phyloP scores from a whole-genome alignment of 768 basidiomycete genomes.

The Bullera alba region DNA sequence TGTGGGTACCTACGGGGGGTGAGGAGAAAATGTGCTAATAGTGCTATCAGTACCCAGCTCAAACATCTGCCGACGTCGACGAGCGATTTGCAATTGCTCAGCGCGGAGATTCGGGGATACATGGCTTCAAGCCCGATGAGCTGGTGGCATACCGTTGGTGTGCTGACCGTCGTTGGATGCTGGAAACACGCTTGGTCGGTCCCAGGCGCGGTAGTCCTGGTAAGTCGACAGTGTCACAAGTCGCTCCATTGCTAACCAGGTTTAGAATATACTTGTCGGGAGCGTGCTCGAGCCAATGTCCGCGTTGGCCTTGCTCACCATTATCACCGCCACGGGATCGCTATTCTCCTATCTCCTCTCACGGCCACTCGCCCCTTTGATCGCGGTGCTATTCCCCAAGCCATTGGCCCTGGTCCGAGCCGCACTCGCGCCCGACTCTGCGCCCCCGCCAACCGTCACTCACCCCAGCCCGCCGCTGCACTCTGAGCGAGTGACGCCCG shows the following conservation, averaged over 20 bases:
- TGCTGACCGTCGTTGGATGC: conserved; percentile 72
- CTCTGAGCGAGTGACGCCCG: conserved; percentile 21
- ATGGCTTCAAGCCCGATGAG: conserved; percentile 37
- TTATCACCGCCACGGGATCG: conserved; percentile 82
- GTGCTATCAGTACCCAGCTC: conserved; percentile 29
- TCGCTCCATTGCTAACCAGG: conserved; percentile 13
- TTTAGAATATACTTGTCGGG: conserved; percentile 88
- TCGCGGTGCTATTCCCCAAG: conserved; percentile 72
- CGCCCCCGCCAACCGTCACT: conserved; percentile 25
- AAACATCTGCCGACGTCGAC: conserved; percentile 38
- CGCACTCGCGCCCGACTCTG: conserved; percentile 56
- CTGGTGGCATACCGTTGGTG: conserved; percentile 65
- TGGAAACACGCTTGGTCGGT: conserved; percentile 99
- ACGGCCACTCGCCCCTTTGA: conserved; percentile 73
- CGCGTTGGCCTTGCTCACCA: conserved; percentile 72
- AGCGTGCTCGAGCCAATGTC: conserved; percentile 74
- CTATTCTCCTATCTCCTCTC: conserved; percentile 71
- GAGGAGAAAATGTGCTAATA: neutral
- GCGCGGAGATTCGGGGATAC: conserved; percentile 40
- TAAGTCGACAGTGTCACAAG: conserved; percentile 22
- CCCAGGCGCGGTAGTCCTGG: conserved; percentile 81
- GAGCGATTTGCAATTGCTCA: conserved; percentile 41
- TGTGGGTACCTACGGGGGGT: conserved; percentile 26
- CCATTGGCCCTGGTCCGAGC: conserved; percentile 76
- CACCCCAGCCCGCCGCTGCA: conserved; percentile 13